A percentile compares a stretch with the other conserved stretches of the same genome.
phyloP scores from a whole-genome alignment of 352 stramenopile genomes.

The Globisporangium megalacanthum region DNA sequence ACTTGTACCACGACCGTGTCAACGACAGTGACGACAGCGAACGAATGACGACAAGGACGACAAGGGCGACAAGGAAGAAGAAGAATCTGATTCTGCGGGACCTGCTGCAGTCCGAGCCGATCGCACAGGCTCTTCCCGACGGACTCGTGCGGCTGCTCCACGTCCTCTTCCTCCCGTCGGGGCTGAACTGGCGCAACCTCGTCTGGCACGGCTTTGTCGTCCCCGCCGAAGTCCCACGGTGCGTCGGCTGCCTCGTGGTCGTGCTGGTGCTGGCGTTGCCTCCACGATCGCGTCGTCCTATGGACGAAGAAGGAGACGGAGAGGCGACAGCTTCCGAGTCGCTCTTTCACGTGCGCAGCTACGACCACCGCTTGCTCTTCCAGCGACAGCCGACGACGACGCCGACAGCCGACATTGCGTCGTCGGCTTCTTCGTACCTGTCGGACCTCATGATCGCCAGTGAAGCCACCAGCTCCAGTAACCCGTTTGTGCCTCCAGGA shows the following conservation, averaged over 20 bases:
- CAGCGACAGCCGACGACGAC: not conserved
- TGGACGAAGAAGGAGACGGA: not conserved
- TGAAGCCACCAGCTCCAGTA: slow-evolving; percentile 2
- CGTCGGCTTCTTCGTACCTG: no score
- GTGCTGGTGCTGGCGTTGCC: slow-evolving; percentile 41
- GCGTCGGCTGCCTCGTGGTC: slow-evolving; percentile 42
- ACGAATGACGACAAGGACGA: no score
- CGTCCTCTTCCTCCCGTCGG: slow-evolving; percentile 52
- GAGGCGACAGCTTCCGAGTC: slow-evolving; percentile 2
- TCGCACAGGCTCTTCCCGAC: slow-evolving; percentile 23
- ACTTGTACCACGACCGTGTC: slow-evolving; percentile 30
- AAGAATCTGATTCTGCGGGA: slow-evolving; percentile 72
- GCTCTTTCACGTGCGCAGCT: slow-evolving; percentile 20
- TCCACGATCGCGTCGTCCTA: not conserved
- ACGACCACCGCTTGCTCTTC: slow-evolving; percentile 16
- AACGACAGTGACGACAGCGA: no score
- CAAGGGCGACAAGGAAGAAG: slow-evolving; percentile 11
- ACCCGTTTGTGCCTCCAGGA: slow-evolving; percentile 34
- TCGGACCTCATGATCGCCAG: not conserved
- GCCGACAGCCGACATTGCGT: not conserved
- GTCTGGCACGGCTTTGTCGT: slow-evolving; percentile 66
- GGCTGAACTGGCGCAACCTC: slow-evolving; percentile 61
- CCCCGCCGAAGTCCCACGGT: slow-evolving; percentile 47
- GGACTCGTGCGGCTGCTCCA: slow-evolving; percentile 43
- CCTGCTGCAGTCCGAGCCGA: slow-evolving; percentile 38